Conservation (phyloP, 2,329 filamentous ascomycete species). For the Cladorrhinum sp. region DNA sequence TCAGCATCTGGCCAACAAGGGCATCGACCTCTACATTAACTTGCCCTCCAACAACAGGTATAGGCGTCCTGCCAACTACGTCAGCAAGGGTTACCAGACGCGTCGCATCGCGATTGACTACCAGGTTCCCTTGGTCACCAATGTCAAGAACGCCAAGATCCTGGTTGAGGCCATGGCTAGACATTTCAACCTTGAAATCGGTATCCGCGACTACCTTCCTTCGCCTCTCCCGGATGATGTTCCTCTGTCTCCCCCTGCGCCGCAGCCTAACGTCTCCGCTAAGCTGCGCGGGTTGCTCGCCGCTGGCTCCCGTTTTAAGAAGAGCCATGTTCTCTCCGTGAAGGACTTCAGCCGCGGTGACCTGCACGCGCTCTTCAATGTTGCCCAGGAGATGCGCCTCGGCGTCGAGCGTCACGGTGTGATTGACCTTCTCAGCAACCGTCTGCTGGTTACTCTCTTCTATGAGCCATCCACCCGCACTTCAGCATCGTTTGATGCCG, state of each 20-base stretch:
- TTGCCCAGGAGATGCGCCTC: slow-evolving; percentile 95
- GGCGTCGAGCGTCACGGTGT: slow-evolving; percentile 91
- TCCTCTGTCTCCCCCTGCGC: slow-evolving; percentile 42
- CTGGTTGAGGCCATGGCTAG: slow-evolving; percentile 90
- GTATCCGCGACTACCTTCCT: slow-evolving; percentile 68
- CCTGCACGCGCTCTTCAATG: slow-evolving; percentile 89
- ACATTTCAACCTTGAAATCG: slow-evolving; percentile 80
- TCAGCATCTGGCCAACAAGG: slow-evolving; percentile 94
- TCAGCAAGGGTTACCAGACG: slow-evolving; percentile 96
- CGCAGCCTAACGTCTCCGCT: slow-evolving; percentile 52
- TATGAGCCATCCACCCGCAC: slow-evolving; percentile 97
- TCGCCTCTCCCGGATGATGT: slow-evolving; percentile 43
- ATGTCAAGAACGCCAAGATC: slow-evolving; percentile 99
- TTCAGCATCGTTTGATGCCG: slow-evolving; percentile 92
- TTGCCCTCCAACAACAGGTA: slow-evolving; percentile 98
- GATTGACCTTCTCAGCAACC: slow-evolving; percentile 79
- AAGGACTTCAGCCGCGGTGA: slow-evolving; percentile 85
- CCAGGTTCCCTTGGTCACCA: slow-evolving; percentile 94
- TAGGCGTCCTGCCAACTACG: slow-evolving; percentile 93
- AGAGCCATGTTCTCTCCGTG: slow-evolving; percentile 86
- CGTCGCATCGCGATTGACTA: slow-evolving; percentile 97
- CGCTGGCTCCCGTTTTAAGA: slow-evolving; percentile 77
- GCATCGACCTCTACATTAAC: slow-evolving; percentile 99
- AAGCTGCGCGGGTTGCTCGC: slow-evolving; percentile 67
- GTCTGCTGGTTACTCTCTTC: slow-evolving; percentile 88